These are phyloP conservation scores for Globisporangium spiculum DNA, from an alignment of 352 stramenopile species.

Conservation along the genomic window DNA sequence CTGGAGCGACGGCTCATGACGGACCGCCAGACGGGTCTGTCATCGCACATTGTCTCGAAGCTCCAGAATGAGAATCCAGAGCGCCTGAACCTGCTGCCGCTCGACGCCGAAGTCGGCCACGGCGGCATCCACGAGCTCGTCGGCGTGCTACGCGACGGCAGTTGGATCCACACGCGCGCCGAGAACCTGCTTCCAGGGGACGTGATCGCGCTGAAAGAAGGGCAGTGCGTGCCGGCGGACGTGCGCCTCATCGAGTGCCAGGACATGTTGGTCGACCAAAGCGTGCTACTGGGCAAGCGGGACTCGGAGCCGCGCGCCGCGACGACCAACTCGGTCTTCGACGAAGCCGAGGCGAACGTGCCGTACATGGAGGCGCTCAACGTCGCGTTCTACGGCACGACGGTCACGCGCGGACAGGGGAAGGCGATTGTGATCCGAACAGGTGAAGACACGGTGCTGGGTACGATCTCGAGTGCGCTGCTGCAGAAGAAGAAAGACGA, in stretches of 20 bases:
- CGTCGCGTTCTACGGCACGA: constrained; percentile 54
- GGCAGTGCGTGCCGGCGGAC: constrained; percentile 50
- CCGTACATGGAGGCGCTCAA: constrained; percentile 52
- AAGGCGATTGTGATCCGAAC: constrained; percentile 54
- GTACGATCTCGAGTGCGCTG: constrained; percentile 35
- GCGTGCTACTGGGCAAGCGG: constrained; percentile 26
- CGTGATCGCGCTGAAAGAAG: constrained; percentile 45
- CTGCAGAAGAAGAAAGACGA: constrained; percentile 22
- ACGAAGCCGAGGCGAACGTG: constrained; percentile 29
- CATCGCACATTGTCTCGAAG: constrained; percentile 25
- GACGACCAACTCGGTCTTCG: constrained; percentile 43
- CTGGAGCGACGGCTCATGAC: constrained; percentile 42
- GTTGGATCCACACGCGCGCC: constrained; percentile 54
- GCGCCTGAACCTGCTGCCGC: constrained; percentile 42
- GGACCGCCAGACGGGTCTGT: constrained; percentile 27
- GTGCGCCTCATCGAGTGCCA: constrained; percentile 49
- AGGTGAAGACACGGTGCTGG: constrained; percentile 42
- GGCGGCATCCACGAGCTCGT: constrained; percentile 57
- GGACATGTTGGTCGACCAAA: constrained; percentile 45
- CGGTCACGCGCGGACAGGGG: constrained; percentile 32
- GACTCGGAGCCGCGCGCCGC: constrained; percentile 24
- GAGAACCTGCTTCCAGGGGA: constrained; percentile 50
- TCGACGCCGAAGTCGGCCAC: constrained; percentile 40
- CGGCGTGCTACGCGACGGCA: constrained; percentile 45
- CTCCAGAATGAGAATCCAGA: constrained; percentile 25